phyloP scores from a whole-genome alignment of 2,329 filamentous ascomycete genomes.

The Alternaria metachromatica region DNA sequence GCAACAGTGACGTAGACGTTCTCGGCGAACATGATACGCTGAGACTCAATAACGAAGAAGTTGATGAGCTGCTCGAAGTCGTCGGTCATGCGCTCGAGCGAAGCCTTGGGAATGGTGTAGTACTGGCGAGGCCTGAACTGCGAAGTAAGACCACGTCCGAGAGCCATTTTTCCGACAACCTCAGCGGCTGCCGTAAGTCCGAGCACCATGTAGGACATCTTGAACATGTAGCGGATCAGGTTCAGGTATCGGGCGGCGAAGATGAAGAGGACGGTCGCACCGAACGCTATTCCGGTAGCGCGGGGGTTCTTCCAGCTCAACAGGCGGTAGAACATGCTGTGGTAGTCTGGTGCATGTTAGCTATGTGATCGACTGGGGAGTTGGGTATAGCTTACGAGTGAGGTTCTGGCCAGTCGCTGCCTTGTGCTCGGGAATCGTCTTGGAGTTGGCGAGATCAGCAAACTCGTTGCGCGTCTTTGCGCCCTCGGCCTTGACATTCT shows the following conservation, averaged over 20 bases:
- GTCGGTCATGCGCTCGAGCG: conserved; percentile 65
- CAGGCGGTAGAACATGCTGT: conserved; percentile 70
- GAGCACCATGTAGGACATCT: conserved; percentile 64
- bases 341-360: conserved; percentile 60
- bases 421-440: conserved; percentile 60
- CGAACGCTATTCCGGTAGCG: conserved; percentile 67
- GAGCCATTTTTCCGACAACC: conserved; percentile 60
- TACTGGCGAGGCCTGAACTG: conserved; percentile 69
- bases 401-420: conserved; percentile 67
- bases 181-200: conserved; percentile 66
- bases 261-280: conserved; percentile 63
- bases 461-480: conserved; percentile 65
- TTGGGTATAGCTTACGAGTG: conserved; percentile 58
- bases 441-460: conserved; percentile 62
- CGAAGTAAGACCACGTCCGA: conserved; percentile 65
- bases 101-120: conserved; percentile 70
- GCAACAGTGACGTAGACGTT: conserved; percentile 66
- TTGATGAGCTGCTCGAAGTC: conserved; percentile 70
- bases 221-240: conserved; percentile 67
- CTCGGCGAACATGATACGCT: conserved; percentile 70
- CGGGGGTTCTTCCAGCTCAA: conserved; percentile 72
- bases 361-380: background rate
- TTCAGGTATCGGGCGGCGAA: conserved; percentile 69
- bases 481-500: conserved; percentile 63
- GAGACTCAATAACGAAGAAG: conserved; percentile 73